Evolutionary conservation across 2,329 filamentous ascomycete species (phyloP).

Genomic region (Phyllosticta citribraziliensis): DNA sequence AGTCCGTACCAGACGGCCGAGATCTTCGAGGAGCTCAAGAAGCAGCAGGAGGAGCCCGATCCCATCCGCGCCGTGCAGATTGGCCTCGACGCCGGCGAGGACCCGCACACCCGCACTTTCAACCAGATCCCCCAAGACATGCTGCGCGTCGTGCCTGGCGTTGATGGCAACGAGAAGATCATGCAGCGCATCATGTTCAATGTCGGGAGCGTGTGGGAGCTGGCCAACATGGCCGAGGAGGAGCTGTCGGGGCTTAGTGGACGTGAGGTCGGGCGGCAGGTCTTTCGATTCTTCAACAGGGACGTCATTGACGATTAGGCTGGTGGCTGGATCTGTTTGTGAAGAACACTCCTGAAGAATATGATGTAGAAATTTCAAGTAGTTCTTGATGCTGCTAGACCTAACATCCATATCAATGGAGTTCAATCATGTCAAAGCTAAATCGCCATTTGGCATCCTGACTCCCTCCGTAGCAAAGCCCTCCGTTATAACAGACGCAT

Average conservation of each 20-base stretch:
- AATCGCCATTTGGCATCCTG: no score
- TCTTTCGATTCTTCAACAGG: constrained; percentile 70
- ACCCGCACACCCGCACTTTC: constrained; percentile 54
- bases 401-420: neutral
- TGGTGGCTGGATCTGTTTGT: neutral
- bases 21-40: constrained; percentile 90
- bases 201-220: constrained; percentile 65
- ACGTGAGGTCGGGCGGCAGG: constrained; percentile 63
- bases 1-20: constrained; percentile 94
- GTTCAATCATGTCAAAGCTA: neutral
- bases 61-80: constrained; percentile 76
- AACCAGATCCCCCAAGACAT: constrained; percentile 85
- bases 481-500: neutral
- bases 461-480: neutral
- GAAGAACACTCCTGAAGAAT: neutral
- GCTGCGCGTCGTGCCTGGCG: constrained; percentile 72
- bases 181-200: constrained; percentile 62
- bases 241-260: constrained; percentile 70
- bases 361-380: neutral
- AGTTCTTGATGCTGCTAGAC: neutral
- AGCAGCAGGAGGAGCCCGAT: constrained; percentile 81
- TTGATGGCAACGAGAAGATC: constrained; percentile 59
- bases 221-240: constrained; percentile 74
- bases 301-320: constrained; percentile 32
- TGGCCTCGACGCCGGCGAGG: constrained; percentile 56